phyloP scores from a whole-genome alignment of 2,329 filamentous ascomycete genomes.

The Geoglossum cookeanum region DNA sequence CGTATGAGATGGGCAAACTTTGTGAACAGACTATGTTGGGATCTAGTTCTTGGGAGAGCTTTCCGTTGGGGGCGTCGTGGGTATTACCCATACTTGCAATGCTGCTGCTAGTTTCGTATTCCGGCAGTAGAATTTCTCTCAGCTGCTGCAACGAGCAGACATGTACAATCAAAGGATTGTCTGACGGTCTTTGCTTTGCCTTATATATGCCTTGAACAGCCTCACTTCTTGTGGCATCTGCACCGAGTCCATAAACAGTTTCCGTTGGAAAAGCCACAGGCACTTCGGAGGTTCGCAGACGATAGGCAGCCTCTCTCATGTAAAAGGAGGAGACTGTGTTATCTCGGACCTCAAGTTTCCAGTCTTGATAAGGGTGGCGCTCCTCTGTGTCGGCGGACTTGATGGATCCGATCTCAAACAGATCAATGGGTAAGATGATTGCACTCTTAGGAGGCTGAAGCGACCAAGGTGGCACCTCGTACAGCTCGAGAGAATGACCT shows the following conservation, averaged over 20 bases:
- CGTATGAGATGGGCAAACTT: slow-evolving; percentile 8
- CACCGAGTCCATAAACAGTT: slow-evolving; percentile 93
- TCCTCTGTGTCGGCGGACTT: neutral
- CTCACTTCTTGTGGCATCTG: slow-evolving; percentile 69
- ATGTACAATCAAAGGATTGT: slow-evolving; percentile 93
- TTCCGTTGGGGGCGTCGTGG: slow-evolving; percentile 6
- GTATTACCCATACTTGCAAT: neutral
- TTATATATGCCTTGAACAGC: slow-evolving; percentile 84
- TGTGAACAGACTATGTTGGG: neutral
- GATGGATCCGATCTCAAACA: neutral
- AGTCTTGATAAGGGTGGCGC: neutral
- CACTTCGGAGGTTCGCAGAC: slow-evolving; percentile 43
- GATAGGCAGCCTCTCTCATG: slow-evolving; percentile 45
- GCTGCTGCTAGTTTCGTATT: slow-evolving; percentile 9
- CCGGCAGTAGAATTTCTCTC: slow-evolving; percentile 35
- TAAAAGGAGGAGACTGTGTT: slow-evolving; percentile 27
- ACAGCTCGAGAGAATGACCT: neutral
- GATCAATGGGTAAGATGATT: slow-evolving; percentile 1
- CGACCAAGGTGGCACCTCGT: neutral
- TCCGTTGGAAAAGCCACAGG: slow-evolving; percentile 95
- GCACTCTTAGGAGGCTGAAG: neutral
- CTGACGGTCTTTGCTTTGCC: slow-evolving; percentile 75
- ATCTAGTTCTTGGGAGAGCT: slow-evolving; percentile 16
- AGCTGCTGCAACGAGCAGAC: slow-evolving; percentile 66
- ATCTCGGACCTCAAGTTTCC: slow-evolving; percentile 1